A percentile compares a stretch with the other conserved stretches of the same genome.
Conservation (phyloP, 1,284 basidiomycete species). For the Leccinum cinnamomeum region DNA sequence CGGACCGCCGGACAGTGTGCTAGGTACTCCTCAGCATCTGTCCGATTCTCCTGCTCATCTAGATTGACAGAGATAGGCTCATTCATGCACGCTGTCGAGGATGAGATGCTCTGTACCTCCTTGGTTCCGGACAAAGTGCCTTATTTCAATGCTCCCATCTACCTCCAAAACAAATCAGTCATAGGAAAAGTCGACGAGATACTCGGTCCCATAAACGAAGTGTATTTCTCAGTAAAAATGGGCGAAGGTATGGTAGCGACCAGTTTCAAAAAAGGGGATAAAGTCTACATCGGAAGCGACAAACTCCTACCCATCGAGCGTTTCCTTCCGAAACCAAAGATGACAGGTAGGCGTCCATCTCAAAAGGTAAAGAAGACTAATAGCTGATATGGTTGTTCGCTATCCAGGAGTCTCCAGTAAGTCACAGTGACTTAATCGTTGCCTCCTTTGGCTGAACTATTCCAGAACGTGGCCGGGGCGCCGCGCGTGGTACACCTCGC, state of each 20-base stretch:
- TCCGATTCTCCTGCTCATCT: slow-evolving; percentile 4
- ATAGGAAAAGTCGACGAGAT: slow-evolving; percentile 98
- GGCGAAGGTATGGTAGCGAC: slow-evolving; percentile 92
- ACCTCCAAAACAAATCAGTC: slow-evolving; percentile 95
- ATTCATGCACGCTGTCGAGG: slow-evolving; percentile 94
- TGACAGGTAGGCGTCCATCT: slow-evolving; percentile 49
- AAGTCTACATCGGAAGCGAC: slow-evolving; percentile 95
- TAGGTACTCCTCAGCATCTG: slow-evolving; percentile 49
- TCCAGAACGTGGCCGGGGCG: slow-evolving; percentile 58
- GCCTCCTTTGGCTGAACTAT: slow-evolving; percentile 6
- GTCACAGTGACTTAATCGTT: slow-evolving; percentile 16
- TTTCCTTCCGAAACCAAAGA: slow-evolving; percentile 97
- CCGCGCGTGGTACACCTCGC: slow-evolving; percentile 39
- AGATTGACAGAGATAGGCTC: slow-evolving; percentile 72
- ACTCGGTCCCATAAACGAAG: slow-evolving; percentile 96
- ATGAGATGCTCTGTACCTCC: slow-evolving; percentile 96
- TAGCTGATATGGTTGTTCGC: not conserved
- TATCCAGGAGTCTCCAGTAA: slow-evolving; percentile 51
- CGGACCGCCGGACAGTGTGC: slow-evolving; percentile 84
- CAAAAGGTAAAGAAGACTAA: slow-evolving; percentile 6
- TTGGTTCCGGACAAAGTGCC: slow-evolving; percentile 89
- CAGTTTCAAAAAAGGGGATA: slow-evolving; percentile 97
- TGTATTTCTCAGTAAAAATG: slow-evolving; percentile 99
- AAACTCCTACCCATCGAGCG: slow-evolving; percentile 96
- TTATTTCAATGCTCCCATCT: slow-evolving; percentile 99